Base-by-base conservation (phyloP, 2,329 filamentous ascomycete species). In the Ramularia endophylla region DNA sequence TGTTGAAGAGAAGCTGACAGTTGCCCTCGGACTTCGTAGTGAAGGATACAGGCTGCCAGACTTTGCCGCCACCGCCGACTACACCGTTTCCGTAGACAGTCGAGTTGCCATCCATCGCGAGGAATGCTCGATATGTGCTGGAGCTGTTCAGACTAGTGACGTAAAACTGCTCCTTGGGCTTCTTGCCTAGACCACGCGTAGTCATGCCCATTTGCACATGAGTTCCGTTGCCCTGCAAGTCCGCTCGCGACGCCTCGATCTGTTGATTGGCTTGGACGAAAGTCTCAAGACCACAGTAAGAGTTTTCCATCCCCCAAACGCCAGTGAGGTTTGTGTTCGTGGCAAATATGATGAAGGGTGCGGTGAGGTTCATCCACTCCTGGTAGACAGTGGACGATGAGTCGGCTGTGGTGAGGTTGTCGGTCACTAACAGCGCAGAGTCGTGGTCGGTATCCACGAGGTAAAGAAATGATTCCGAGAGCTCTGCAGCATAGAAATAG, bases 91-190 rank as follows among this genome's bases (percentile, higher is more conserved):
- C 74, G 3, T 67, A 67, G 7, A 68, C 70, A 16, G 75, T 81
- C 1, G 71, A 71, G 57, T 71, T 69, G 25, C 67, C 71, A n/a
- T 69, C 58, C 62, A 78, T 69, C 8, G 85, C 85, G 11, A 95
- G 67, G 40, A 88, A 81, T 0, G 80, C 87, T 27, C 72, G 70
- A 56, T 97, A 97, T 0, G 65, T 70, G 4, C 83, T 81, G 52
- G 79, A 86, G 3, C 74, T 67, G 46, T 87, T 85, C 29, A 98
- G 74, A 0, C 81, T 79, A 27, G 75, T 79, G 35, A 95, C 73
- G 54, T 90, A 87, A 61, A 98, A 95, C 56, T 95, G 87, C 61
- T 94, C 83, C 60, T 88, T 89, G 1, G 86, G 86, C 45, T 81
- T 71, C 37, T 77, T 77, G 3, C 78, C 79, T 1, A 73, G 67